A percentile compares a stretch with the other conserved stretches of the same genome.
Conservation (phyloP, 164 flowering plant genomes). For the Brasenia schreberi region DNA sequence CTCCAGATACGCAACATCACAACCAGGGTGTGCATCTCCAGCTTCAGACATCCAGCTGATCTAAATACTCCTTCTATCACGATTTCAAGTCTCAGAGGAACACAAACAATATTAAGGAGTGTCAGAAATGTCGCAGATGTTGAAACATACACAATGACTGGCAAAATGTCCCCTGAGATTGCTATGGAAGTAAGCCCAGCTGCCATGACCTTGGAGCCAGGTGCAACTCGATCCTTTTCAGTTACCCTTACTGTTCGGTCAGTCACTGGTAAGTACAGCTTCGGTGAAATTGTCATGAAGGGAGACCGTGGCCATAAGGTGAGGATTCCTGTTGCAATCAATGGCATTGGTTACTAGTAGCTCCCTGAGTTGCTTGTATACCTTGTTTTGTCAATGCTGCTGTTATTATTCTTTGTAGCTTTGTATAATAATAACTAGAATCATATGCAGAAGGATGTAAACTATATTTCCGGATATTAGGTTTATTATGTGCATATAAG, state of each 20-base stretch:
- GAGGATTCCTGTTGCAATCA: constrained; percentile 80
- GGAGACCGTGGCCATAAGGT: constrained; percentile 95
- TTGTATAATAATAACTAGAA: not conserved
- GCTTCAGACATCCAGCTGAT: constrained; percentile 52
- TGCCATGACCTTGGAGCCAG: constrained; percentile 70
- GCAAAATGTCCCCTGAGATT: constrained; percentile 67
- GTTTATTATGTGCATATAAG: not conserved
- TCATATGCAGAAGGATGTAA: not conserved
- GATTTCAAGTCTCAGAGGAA: constrained; percentile 66
- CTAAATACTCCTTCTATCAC: constrained; percentile 83
- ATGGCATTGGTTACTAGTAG: constrained; percentile 30
- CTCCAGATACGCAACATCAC: constrained; percentile 64
- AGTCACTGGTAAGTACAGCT: constrained; percentile 66
- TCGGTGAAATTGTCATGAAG: constrained; percentile 85
- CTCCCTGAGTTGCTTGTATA: not conserved
- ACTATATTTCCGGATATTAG: not conserved
- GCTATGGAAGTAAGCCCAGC: constrained; percentile 72
- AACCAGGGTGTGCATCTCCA: constrained; percentile 52
- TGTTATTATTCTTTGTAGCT: not conserved
- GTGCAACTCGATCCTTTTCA: constrained; percentile 50
- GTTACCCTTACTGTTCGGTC: constrained; percentile 66
- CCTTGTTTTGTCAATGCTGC: not conserved
- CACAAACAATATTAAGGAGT: constrained; percentile 57
- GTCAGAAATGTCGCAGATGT: constrained; percentile 74
- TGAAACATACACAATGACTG: constrained; percentile 66